Conservation (phyloP, 225 moss, liverwort and hornwort species). For the Anthoceros angustus region DNA sequence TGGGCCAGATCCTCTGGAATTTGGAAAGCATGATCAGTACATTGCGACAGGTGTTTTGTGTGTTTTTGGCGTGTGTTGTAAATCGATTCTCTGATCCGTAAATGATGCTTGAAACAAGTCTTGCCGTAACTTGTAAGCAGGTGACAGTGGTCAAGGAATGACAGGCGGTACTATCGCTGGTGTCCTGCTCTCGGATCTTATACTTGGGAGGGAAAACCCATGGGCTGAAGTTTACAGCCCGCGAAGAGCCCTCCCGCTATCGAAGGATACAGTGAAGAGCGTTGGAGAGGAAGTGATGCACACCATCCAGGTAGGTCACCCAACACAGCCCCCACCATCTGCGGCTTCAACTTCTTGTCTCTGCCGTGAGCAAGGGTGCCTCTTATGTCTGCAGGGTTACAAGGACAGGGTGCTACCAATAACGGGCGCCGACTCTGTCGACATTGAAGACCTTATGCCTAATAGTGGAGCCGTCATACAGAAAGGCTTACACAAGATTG, state of each 20-base stretch:
- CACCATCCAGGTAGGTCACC: conserved; percentile 12
- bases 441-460: conserved; percentile 33
- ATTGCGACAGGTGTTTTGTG: conserved; percentile 12
- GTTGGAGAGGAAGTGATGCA: conserved; percentile 15
- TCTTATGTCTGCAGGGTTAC: conserved; percentile 7
- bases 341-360: background rate
- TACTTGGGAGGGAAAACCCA: conserved; percentile 20
- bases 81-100: background rate
- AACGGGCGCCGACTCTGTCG: conserved; percentile 14
- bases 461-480: conserved; percentile 31
- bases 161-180: conserved; percentile 25
- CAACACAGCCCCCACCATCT: background rate
- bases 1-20: conserved; percentile 18
- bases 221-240: conserved; percentile 22
- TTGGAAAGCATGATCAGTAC: conserved; percentile 16
- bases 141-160: conserved; percentile 35
- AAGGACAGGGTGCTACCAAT: conserved; percentile 13
- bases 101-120: background rate
- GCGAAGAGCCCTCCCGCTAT: conserved; percentile 7
- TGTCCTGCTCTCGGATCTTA: conserved; percentile 28
- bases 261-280: conserved; percentile 4
- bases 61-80: background rate
- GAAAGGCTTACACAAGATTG: conserved; percentile 20
- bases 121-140: background rate
- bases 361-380: background rate